Evolutionary conservation across 1,284 basidiomycete species (phyloP), one percentile per base, ranked within the genome.

Genomic region (Ceratobasidium sp.): DNA sequence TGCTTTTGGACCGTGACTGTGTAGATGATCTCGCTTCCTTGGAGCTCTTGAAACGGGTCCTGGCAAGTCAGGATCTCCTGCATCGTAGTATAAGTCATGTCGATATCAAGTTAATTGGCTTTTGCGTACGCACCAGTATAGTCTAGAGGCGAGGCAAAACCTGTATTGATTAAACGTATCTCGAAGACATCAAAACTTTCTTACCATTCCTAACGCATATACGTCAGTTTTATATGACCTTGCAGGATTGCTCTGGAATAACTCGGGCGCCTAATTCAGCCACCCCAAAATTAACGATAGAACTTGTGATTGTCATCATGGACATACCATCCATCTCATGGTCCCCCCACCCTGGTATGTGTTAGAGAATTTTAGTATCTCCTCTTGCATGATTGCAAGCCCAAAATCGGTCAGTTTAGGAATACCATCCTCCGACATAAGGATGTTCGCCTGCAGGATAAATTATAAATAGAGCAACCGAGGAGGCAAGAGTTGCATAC

Each of bases 181-280:
- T 29, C 24, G n/a, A 7, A 51, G 5, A 17, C 19, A 19, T 31
- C 27, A 14, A 33, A 59, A 29, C 22, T 33, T 19, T 9, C 56
- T 19, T 27, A 63, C 60, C 60, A 63, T 63, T 48, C 60, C 60
- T n/a, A 63, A 29, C 44, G 60, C 60, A 48, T 63, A 63, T 31
- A 63, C 60, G 44, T 48, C 60, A 19, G 60, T 48, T 31, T 48
- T 27, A 31, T 48, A 63, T 11, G 24, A 47, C 19, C 60, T 63
- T 9, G 60, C 31, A 17, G 60, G 60, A 48, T 63, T 47, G 8
- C 29, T 44, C 24, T 17, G 9, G 19, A 48, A 47, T 14, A 48
- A 22, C 15, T 63, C 44, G 24, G 44, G 60, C 15, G 41, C 60
- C 60, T 47, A 24, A 8, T 11, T n/a, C n/a, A n/a, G n/a, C n/a